Evolutionary conservation across 176 grass and related monocot species (phyloP), one percentile per base, ranked within the genome.

Genomic region (Neostapfia colusana): DNA sequence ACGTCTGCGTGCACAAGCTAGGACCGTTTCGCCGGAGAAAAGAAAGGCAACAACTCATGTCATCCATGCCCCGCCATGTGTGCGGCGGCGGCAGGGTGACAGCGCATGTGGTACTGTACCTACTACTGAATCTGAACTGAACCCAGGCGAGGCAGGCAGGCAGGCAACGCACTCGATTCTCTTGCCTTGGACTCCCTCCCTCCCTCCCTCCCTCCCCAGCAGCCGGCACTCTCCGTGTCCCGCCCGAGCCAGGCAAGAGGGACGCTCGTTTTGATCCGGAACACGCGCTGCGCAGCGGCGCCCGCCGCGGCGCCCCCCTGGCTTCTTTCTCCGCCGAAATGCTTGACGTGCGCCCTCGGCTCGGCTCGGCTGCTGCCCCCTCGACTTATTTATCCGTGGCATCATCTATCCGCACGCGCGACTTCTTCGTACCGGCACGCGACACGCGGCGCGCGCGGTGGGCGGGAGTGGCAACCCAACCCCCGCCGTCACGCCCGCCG

Each of bases 161-260:
- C 10, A 14, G n/a, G n/a, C n/a, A n/a, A n/a, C n/a, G n/a, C n/a
- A n/a, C n/a, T 21, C 4, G 23, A 54, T 78, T n/a, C n/a, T 78
- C 74, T 65, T 84, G 67, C 67, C 59, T 79, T 79, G 75, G 46
- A 79, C 68, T 58, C 48, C 75, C 65, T 42, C 55, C 35, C 81
- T 14, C 67, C 54, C n/a, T n/a, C n/a, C n/a, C n/a, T n/a, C n/a
- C n/a, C n/a, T n/a, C n/a, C n/a, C n/a, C n/a, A n/a, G n/a, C n/a
- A n/a, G n/a, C n/a, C n/a, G n/a, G n/a, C 53, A 10, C n/a, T 20
- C n/a, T 6, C 63, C 71, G 8, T 72, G 75, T 46, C 75, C 20
- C 61, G 25, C 57, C 58, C 11, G 3, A 17, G 43, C 41, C 73
- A 11, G 65, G 18, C 82, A 64, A 12, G 8, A n/a, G n/a, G 69